Evolutionary conservation across 768 basidiomycete genomes (phyloP), one percentile per base, ranked within the genome.

Genomic region (Dictyophora rubrovolvata): DNA sequence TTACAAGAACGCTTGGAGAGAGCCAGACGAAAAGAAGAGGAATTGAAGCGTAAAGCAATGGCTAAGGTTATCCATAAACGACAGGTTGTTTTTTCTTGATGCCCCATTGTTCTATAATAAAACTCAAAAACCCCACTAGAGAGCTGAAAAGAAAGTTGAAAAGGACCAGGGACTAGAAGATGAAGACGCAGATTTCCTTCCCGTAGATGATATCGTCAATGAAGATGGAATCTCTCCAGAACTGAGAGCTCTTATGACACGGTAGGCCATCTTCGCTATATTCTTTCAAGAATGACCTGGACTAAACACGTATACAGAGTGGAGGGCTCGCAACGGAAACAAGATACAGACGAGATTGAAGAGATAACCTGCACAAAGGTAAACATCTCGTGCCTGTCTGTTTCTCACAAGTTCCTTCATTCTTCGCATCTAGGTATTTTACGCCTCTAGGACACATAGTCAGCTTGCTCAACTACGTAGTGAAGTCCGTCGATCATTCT

Each of bases 391-490:
- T n/a, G 54, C 18, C 16, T 53, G 3, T 50, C 18, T 21, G 35
- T 22, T n/a, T 33, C 21, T 7, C 36, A 22, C 17, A 21, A 46
- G 17, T 48, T 28, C 16, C 17, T 28, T 34, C n/a, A 16, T 16
- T 36, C 22, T 10, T 16, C 28, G 14, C 17, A 21, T 21, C 0
- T 35, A 92, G 76, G 86, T 98, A 61, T 96, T 84, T 69, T 96
- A 94, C 67, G 89, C 94, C 0, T 98, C 96, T 0, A 79, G 95
- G 34, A 99, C 95, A 0, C 95, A 99, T 71, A 94, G 94, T 1
- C 95, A 99, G 66, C 80, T 99, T 3, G 78, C 93, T 1, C 95
- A 99, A 69, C 78, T 98, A 3, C 76, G 93, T 17, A 86, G 87
- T 3, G 96, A 99, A 67, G 75, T 97, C 10, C 78, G 74, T 65